A percentile compares a stretch with the other conserved stretches of the same genome.
Evolutionary conservation across 371 early-diverging fungal genomes (phyloP).

Genomic region (Mucor velutinosus): DNA sequence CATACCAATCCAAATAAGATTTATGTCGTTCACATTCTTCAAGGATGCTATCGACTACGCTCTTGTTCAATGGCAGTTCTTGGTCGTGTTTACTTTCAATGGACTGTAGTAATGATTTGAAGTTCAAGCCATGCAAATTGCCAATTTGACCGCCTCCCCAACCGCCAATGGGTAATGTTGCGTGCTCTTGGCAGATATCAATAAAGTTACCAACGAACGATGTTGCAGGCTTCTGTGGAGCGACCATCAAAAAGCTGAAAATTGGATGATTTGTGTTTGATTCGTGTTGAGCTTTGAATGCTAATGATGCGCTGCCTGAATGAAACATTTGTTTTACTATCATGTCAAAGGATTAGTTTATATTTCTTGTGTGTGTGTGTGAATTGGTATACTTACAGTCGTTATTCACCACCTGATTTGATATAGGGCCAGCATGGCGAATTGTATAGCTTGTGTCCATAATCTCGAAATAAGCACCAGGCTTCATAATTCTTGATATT

Average conservation of each 20-base stretch:
- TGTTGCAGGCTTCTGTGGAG: constrained; percentile 7
- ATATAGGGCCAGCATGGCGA: constrained; percentile 49
- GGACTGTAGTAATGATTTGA: constrained; percentile 22
- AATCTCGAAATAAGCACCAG: constrained; percentile 54
- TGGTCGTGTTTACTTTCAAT: constrained; percentile 5
- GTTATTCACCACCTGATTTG: constrained; percentile 38
- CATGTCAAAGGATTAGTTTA: background rate
- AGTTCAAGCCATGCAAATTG: constrained; percentile 33
- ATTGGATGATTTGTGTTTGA: constrained; percentile 32
- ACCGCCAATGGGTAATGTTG: constrained; percentile 34
- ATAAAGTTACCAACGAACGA: constrained; percentile 27
- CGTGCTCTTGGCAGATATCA: constrained; percentile 34
- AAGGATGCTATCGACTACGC: constrained; percentile 15
- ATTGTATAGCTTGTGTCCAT: constrained; percentile 55
- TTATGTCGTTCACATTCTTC: constrained; percentile 34
- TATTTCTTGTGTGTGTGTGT: background rate
- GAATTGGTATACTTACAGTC: constrained; percentile 28
- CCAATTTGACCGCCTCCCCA: constrained; percentile 33
- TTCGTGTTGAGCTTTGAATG: constrained; percentile 6
- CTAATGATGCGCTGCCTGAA: background rate
- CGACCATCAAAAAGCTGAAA: constrained; percentile 33
- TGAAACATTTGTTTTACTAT: constrained; percentile 1
- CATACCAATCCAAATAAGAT: constrained; percentile 40
- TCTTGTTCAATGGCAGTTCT: background rate
- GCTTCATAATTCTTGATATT: constrained; percentile 53